Conservation (phyloP, 1,284 basidiomycete genomes). For the Xanthoconium separans region DNA sequence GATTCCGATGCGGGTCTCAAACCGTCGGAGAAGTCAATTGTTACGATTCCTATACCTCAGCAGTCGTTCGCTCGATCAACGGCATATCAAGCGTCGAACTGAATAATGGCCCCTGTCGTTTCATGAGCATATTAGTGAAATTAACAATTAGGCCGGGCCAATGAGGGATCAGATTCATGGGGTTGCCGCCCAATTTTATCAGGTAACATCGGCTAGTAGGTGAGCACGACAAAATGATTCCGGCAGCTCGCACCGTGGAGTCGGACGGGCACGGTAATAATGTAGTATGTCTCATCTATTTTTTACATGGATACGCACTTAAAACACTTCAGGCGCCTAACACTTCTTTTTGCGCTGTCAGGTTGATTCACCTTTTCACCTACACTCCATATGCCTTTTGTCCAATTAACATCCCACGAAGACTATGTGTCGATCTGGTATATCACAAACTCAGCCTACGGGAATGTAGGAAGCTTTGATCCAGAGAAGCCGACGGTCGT, state of each 20-base stretch:
- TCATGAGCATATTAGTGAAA: background rate
- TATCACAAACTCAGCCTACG: conserved; percentile 52
- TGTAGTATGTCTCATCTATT: background rate
- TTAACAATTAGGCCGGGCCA: background rate
- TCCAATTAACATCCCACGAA: conserved; percentile 59
- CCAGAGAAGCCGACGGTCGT: conserved; percentile 61
- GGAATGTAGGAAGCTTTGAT: conserved; percentile 65
- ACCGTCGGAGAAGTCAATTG: background rate
- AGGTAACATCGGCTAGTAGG: conserved; percentile 27
- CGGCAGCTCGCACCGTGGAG: conserved; percentile 19
- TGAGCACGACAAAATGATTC: conserved; percentile 11
- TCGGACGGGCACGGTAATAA: background rate
- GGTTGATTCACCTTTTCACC: conserved; percentile 1
- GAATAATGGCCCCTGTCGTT: background rate
- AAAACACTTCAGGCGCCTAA: conserved; percentile 10
- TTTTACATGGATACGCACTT: conserved; percentile 18
- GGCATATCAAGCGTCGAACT: background rate
- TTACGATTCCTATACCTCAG: background rate
- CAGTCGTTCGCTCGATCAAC: background rate
- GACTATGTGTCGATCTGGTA: conserved; percentile 75
- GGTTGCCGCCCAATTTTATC: conserved; percentile 17
- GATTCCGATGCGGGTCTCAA: background rate
- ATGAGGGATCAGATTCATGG: background rate
- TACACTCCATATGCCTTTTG: conserved; percentile 56
- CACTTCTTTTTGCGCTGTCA: conserved; percentile 1